Evolutionary conservation across 805 yeast genomes (phyloP).

Genomic region (Candida qinlingensis): DNA sequence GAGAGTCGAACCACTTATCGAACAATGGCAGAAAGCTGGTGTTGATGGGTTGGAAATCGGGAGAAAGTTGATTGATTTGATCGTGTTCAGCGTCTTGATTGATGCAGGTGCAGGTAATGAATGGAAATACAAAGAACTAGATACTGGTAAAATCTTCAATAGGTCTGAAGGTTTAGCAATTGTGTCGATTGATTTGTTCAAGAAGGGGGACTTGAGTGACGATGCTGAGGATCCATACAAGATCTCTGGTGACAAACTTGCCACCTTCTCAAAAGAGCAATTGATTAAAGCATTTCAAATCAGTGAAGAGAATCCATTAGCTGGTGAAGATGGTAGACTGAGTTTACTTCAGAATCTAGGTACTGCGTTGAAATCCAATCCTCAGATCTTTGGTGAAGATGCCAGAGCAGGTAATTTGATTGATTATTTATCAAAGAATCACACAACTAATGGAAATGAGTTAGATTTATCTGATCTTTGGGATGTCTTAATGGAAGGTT

Average conservation of each 20-base stretch:
- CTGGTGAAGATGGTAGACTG: slow-evolving; percentile 52
- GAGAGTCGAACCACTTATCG: slow-evolving; percentile 41
- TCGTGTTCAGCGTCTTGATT: slow-evolving; percentile 53
- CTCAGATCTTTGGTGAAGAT: slow-evolving; percentile 39
- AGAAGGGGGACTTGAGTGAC: slow-evolving; percentile 40
- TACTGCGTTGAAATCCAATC: slow-evolving; percentile 34
- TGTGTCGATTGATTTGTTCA: slow-evolving; percentile 52
- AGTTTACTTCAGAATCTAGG: slow-evolving; percentile 44
- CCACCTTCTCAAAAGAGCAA: slow-evolving; percentile 29
- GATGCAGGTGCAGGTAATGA: slow-evolving; percentile 67
- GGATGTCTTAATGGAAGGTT: slow-evolving; percentile 51
- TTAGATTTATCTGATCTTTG: slow-evolving; percentile 46
- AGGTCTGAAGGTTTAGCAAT: slow-evolving; percentile 65
- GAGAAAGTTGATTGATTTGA: slow-evolving; percentile 49
- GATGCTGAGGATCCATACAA: slow-evolving; percentile 30
- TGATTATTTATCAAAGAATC: slow-evolving; percentile 37
- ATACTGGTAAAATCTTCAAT: slow-evolving; percentile 25
- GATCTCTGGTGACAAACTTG: slow-evolving; percentile 40
- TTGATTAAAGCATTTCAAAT: slow-evolving; percentile 44
- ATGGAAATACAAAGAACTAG: slow-evolving; percentile 45
- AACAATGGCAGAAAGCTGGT: slow-evolving; percentile 29
- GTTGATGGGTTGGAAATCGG: slow-evolving; percentile 41
- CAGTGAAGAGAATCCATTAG: slow-evolving; percentile 40
- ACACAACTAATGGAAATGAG: slow-evolving; percentile 6
- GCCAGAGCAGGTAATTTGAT: slow-evolving; percentile 50